Conservation (phyloP, 495 filamentous ascomycete genomes). For the Immersiella caudata region DNA sequence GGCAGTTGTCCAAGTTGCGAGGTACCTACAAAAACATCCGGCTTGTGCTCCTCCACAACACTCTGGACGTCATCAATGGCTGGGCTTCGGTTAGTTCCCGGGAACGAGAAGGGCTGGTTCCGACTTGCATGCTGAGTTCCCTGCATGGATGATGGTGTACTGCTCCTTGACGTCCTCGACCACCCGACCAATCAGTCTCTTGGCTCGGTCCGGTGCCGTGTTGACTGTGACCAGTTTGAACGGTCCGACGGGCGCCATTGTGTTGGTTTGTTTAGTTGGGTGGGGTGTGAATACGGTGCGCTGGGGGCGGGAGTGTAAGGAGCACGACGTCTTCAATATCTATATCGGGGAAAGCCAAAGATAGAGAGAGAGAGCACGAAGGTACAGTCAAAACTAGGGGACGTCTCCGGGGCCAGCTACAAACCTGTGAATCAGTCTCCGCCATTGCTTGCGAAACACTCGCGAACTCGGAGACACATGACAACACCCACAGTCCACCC, state of each 20-base stretch:
- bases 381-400: too few species aligned
- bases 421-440: too few species aligned
- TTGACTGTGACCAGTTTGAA: slow-evolving; percentile 70
- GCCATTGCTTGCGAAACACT: too few species aligned
- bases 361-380: too few species aligned
- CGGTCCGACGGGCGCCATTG: slow-evolving; percentile 47
- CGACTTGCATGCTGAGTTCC: slow-evolving; percentile 58
- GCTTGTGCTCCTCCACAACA: slow-evolving; percentile 28
- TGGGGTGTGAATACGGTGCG: neutral
- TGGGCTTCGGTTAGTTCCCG: neutral
- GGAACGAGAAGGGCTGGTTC: neutral
- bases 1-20: too few species aligned
- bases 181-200: slow-evolving; percentile 61
- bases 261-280: neutral
- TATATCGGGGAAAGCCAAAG: too few species aligned
- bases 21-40: slow-evolving; percentile 41
- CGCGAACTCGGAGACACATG: too few species aligned
- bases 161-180: slow-evolving; percentile 60
- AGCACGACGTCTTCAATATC: neutral
- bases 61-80: slow-evolving; percentile 36
- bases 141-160: slow-evolving; percentile 62
- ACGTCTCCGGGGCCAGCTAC: too few species aligned
- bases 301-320: neutral
- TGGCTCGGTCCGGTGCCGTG: slow-evolving; percentile 67
- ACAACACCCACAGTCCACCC: neutral